Percentiles rank a stretch among this genome's conserved stretches.
phyloP scores from a whole-genome alignment of 2,329 filamentous ascomycete species.

The Cercospora berteroae region DNA sequence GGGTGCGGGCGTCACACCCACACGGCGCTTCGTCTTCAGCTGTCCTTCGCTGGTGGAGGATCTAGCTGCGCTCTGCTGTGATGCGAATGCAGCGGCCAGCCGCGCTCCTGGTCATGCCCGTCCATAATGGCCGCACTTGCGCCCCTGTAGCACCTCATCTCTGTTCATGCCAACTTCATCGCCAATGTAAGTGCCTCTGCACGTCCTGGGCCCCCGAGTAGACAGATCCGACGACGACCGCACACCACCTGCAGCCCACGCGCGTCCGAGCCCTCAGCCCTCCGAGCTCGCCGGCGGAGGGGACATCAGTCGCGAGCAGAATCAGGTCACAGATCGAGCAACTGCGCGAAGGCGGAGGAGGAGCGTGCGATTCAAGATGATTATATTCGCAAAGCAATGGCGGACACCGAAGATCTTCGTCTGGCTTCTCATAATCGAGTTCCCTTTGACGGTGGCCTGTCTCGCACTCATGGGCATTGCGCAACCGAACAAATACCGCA shows the following conservation, averaged over 20 bases:
- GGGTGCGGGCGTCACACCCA: neutral
- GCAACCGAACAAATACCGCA: conserved; percentile 70
- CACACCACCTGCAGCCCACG: neutral
- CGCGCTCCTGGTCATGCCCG: conserved; percentile 8
- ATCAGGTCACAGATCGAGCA: neutral
- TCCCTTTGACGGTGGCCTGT: conserved; percentile 62
- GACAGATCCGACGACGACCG: neutral
- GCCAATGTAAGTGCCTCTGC: conserved; percentile 5
- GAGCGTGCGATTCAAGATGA: neutral
- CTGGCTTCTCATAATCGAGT: conserved; percentile 63
- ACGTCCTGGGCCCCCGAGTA: neutral
- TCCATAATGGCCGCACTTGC: conserved; percentile 1
- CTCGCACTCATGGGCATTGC: conserved; percentile 72
- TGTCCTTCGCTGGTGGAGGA: conserved; percentile 17
- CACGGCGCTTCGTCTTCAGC: conserved; percentile 14
- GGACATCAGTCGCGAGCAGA: neutral
- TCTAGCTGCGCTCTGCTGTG: conserved; percentile 14
- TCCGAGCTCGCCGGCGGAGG: neutral
- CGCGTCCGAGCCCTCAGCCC: neutral
- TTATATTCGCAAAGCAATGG: conserved; percentile 50
- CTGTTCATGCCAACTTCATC: neutral
- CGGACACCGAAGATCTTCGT: conserved; percentile 53
- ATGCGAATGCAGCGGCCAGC: conserved; percentile 13
- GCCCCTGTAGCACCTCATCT: neutral
- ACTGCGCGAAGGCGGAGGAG: neutral